Percentiles rank a stretch among this genome's conserved stretches.
These are phyloP conservation scores for Tolypocladium paradoxum DNA, from an alignment of 2,329 filamentous ascomycete species.

Conservation along the genomic window DNA sequence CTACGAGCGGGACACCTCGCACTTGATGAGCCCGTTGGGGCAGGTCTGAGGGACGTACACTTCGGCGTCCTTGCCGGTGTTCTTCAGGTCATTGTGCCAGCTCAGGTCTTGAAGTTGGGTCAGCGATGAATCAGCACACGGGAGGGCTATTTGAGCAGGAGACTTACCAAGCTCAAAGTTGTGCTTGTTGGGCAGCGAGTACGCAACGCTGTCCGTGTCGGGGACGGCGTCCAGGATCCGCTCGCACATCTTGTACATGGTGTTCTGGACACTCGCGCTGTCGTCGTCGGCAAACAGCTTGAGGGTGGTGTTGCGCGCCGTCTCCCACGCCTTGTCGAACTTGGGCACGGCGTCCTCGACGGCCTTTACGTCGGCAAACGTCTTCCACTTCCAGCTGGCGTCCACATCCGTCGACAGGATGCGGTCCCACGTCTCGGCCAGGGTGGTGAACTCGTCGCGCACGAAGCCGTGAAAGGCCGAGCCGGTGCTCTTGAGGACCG, in stretches of 20 bases:
- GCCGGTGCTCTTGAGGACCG: conserved; percentile 92
- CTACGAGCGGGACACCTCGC: conserved; percentile 59
- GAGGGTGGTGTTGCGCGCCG: conserved; percentile 76
- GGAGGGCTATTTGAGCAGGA: background rate
- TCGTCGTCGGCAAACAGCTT: conserved; percentile 83
- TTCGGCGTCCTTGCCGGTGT: conserved; percentile 90
- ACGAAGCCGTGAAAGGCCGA: conserved; percentile 94
- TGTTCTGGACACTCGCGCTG: conserved; percentile 88
- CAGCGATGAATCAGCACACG: background rate
- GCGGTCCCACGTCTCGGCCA: conserved; percentile 86
- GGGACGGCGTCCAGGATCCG: conserved; percentile 70
- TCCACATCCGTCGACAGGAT: conserved; percentile 93
- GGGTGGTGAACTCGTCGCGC: conserved; percentile 83
- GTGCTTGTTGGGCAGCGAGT: conserved; percentile 92
- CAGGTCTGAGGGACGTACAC: conserved; percentile 89
- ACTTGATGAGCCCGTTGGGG: conserved; percentile 93
- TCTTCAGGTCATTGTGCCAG: conserved; percentile 93
- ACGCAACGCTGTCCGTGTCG: conserved; percentile 62
- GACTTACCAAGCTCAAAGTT: conserved; percentile 87
- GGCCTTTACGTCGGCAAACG: conserved; percentile 53
- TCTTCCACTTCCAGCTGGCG: conserved; percentile 74
- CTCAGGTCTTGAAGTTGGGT: conserved; percentile 55
- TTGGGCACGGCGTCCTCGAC: conserved; percentile 52
- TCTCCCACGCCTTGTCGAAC: conserved; percentile 72
- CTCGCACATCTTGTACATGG: conserved; percentile 98